Percentiles rank a stretch among this genome's conserved stretches.
phyloP scores from a whole-genome alignment of 2,329 filamentous ascomycete genomes.

The Metarhizium rileyi region DNA sequence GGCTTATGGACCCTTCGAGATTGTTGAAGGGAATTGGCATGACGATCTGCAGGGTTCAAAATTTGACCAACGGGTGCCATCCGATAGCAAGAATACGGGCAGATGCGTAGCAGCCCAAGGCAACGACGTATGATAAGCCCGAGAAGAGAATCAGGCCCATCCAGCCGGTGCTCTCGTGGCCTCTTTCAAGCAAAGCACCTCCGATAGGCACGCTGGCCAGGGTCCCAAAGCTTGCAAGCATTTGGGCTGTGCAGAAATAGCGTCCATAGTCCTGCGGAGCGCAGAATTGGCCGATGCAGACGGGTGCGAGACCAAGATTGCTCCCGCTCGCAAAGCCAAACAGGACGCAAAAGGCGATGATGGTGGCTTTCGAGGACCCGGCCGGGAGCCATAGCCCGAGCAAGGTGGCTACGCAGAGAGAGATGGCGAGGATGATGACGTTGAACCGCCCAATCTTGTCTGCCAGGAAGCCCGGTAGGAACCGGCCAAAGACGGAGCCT shows the following conservation, averaged over 20 bases:
- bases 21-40: too few relatives aligned
- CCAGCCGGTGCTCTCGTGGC: background rate
- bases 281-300: slow-evolving; percentile 74
- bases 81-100: background rate
- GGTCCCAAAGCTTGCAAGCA: slow-evolving; percentile 64
- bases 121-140: background rate
- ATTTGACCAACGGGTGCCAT: background rate
- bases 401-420: slow-evolving; percentile 41
- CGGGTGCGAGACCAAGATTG: slow-evolving; percentile 68
- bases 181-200: slow-evolving; percentile 17
- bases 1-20: too few relatives aligned
- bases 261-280: slow-evolving; percentile 65
- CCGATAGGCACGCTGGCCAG: slow-evolving; percentile 37
- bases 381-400: slow-evolving; percentile 64
- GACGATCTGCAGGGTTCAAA: background rate
- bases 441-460: slow-evolving; percentile 77
- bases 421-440: slow-evolving; percentile 59
- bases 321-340: slow-evolving; percentile 75
- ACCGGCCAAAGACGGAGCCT: slow-evolving; percentile 66
- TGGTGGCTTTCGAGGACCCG: slow-evolving; percentile 39
- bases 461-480: slow-evolving; percentile 64
- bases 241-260: slow-evolving; percentile 69
- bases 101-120: background rate
- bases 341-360: slow-evolving; percentile 58
- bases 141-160: background rate